A percentile compares a stretch with the other conserved stretches of the same genome.
These are phyloP conservation scores for Colletotrichum endophyticum DNA, from an alignment of 2,329 filamentous ascomycete genomes.

Conservation along the genomic window DNA sequence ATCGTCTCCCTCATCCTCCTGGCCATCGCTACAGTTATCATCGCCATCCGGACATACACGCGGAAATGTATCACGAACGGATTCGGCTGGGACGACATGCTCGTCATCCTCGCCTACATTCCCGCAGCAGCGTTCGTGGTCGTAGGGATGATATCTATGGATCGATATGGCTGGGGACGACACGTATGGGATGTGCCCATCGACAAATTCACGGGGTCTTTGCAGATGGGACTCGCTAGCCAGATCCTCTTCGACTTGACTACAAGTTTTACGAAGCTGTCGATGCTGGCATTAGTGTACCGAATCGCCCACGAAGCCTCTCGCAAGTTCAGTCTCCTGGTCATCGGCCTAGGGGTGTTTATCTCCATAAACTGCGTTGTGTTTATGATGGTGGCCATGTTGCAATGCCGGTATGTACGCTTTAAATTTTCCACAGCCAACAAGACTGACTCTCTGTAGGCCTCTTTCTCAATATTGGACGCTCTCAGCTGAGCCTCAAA, in stretches of 20 bases:
- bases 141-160: slow-evolving; percentile 30
- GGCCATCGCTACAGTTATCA: slow-evolving; percentile 30
- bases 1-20: slow-evolving; percentile 30
- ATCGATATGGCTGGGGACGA: slow-evolving; percentile 31
- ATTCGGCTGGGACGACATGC: slow-evolving; percentile 39
- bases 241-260: slow-evolving; percentile 41
- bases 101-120: slow-evolving; percentile 41
- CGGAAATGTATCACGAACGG: slow-evolving; percentile 36
- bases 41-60: slow-evolving; percentile 39
- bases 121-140: slow-evolving; percentile 36
- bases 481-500: slow-evolving; percentile 31
- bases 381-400: slow-evolving; percentile 39
- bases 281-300: slow-evolving; percentile 43
- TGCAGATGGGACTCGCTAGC: slow-evolving; percentile 34
- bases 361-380: slow-evolving; percentile 35
- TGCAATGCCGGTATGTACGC: slow-evolving; percentile 42
- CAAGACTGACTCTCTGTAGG: slow-evolving; percentile 25
- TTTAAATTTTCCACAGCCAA: slow-evolving; percentile 15
- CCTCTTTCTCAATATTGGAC: slow-evolving; percentile 44
- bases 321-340: slow-evolving; percentile 32
- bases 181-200: slow-evolving; percentile 38
- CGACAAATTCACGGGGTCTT: slow-evolving; percentile 22
- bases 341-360: slow-evolving; percentile 31
- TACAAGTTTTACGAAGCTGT: slow-evolving; percentile 44
- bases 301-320: slow-evolving; percentile 36